Conservation (phyloP, 768 basidiomycete genomes). For the Clathrus columnatus region DNA sequence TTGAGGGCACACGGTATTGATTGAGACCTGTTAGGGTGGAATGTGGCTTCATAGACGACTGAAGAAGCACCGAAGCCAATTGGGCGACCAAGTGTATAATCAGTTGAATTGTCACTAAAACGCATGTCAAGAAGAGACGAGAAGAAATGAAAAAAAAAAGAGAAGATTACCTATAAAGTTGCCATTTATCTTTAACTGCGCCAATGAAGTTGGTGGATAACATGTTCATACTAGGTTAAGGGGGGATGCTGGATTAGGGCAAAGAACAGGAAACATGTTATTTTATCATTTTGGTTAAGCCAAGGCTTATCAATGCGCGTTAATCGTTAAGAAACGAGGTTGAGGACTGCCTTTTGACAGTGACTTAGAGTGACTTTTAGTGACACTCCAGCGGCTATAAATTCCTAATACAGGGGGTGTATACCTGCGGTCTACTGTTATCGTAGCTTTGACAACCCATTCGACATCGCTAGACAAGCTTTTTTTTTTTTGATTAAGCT, state of each 20-base stretch:
- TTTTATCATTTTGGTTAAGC: not conserved
- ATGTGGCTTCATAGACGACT: conserved; percentile 75
- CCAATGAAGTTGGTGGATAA: conserved; percentile 52
- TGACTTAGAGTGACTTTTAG: too few relatives aligned
- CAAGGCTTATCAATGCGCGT: not conserved
- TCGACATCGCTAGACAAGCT: too few relatives aligned
- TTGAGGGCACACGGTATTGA: conserved; percentile 69
- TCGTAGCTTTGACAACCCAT: too few relatives aligned
- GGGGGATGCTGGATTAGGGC: not conserved
- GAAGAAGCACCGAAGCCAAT: conserved; percentile 93
- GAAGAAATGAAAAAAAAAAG: not conserved
- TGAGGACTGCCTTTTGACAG: too few relatives aligned
- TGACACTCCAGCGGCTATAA: too few relatives aligned
- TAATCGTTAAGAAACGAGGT: too few relatives aligned
- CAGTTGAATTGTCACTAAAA: conserved; percentile 53
- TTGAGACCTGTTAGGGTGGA: conserved; percentile 28
- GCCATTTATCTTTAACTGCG: conserved; percentile 78
- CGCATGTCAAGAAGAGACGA: not conserved
- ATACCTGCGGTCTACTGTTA: too few relatives aligned
- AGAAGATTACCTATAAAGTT: conserved; percentile 56
- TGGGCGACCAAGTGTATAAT: conserved; percentile 68
- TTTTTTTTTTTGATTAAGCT: too few relatives aligned
- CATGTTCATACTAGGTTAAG: not conserved
- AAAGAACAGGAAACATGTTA: not conserved
- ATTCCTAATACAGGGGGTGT: too few relatives aligned